Base-by-base conservation (phyloP, 2,329 filamentous ascomycete genomes). In the Zasmidium citrigriseum region DNA sequence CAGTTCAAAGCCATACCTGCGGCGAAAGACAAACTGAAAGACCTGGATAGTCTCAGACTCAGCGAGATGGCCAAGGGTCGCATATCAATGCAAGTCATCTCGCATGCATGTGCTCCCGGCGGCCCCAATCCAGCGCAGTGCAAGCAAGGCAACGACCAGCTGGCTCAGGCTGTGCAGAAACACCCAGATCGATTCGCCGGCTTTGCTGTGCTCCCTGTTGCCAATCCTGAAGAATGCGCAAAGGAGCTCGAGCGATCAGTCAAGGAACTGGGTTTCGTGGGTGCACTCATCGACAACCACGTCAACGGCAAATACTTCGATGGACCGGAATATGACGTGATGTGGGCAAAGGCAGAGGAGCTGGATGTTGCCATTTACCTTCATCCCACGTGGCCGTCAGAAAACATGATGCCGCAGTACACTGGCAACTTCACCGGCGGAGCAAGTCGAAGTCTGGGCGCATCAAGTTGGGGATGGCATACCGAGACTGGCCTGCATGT, bases 291-390 rank as follows among this genome's bases (percentile, higher is more conserved):
- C 58, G 72, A 74, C 58, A 73, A 73, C 55, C 72, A 74, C 54
- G 65, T 66, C 52, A 59, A 70, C 34, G 73, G 72, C 18, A 68
- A 61, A 41, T 73, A 71, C 61, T 74, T 70, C 65, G 72, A 75
- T 49, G 69, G 67, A 41, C 50, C 55, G 0, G 68, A 68, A 46
- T 71, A 72, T 54, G 66, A 67, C 50, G 46, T 59, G 14, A 71
- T 72, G 65, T 73, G 72, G 66, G 56, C 50, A 29, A 69, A 64
- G 46, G 77, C 75, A 3, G 64, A 71, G 38, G 73, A 77, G 20
- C 72, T 84, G 0, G 77, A 82, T 56, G 79, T 82, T 1, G 78
- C 81, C 0, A 71, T 83, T 21, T 84, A 84, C 63, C 72, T 84
- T 22, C 82, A 84, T 58, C 81, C 81, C 7, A 76, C 75, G 0